Conservation (phyloP, 1,139 yeast species). For the Suhomyces maxii region DNA sequence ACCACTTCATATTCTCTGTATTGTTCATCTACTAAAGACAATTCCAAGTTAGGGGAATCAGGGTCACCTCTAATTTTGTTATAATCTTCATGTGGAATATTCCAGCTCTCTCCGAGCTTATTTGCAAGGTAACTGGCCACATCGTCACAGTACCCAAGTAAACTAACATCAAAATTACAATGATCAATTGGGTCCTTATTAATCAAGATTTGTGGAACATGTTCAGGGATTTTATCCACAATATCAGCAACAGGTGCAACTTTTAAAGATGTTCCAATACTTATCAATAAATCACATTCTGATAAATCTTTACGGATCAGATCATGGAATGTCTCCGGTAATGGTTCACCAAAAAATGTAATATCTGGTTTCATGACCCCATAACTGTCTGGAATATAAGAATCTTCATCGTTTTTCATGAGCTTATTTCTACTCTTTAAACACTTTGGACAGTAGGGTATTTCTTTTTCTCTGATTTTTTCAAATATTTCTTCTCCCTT, state of each 20-base stretch:
- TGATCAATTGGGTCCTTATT: slow-evolving; percentile 72
- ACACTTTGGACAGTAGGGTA: slow-evolving; percentile 78
- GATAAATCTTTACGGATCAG: slow-evolving; percentile 55
- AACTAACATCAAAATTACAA: slow-evolving; percentile 71
- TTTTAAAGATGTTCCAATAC: slow-evolving; percentile 91
- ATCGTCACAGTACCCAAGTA: slow-evolving; percentile 88
- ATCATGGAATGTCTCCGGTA: slow-evolving; percentile 73
- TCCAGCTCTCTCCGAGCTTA: slow-evolving; percentile 58
- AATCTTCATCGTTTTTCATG: slow-evolving; percentile 30
- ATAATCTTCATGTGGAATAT: slow-evolving; percentile 53
- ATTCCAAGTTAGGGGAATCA: slow-evolving; percentile 19
- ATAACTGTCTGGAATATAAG: slow-evolving; percentile 43
- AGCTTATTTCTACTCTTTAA: slow-evolving; percentile 36
- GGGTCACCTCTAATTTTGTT: slow-evolving; percentile 19
- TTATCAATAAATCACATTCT: slow-evolving; percentile 73
- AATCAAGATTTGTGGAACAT: slow-evolving; percentile 81
- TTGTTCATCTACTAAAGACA: slow-evolving; percentile 22
- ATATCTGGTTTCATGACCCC: slow-evolving; percentile 97
- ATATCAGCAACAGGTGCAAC: slow-evolving; percentile 87
- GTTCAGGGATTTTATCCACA: slow-evolving; percentile 67
- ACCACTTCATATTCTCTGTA: slow-evolving; percentile 16
- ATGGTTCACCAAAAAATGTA: slow-evolving; percentile 88
- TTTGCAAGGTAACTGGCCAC: slow-evolving; percentile 60
- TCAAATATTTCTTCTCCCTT: slow-evolving; percentile 68
- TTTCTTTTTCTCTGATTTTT: slow-evolving; percentile 56